phyloP scores from a whole-genome alignment of 2,329 filamentous ascomycete genomes.

The Epichloe gansuensis region DNA sequence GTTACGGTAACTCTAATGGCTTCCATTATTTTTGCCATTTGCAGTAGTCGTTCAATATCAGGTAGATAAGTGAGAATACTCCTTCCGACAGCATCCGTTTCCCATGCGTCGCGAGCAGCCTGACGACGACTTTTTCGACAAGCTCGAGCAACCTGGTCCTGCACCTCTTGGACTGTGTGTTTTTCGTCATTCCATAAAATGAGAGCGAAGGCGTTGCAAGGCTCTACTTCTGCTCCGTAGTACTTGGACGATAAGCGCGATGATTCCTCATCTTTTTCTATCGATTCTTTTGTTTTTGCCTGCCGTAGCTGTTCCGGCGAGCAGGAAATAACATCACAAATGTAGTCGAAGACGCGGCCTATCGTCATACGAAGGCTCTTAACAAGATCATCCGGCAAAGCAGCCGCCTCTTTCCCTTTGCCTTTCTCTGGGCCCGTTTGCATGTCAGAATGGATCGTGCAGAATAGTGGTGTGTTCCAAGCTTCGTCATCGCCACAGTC shows the following conservation, averaged over 20 bases:
- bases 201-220: constrained; percentile 57
- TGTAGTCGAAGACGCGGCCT: constrained; percentile 75
- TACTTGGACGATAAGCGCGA: constrained; percentile 59
- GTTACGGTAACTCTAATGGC: constrained; percentile 94
- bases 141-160: constrained; percentile 78
- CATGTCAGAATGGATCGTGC: constrained; percentile 74
- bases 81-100: constrained; percentile 79
- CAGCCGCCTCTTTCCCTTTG: constrained; percentile 45
- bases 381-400: constrained; percentile 61
- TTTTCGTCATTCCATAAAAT: constrained; percentile 98
- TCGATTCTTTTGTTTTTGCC: constrained; percentile 69
- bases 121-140: constrained; percentile 61
- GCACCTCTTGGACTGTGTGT: constrained; percentile 84
- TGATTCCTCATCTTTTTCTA: constrained; percentile 65
- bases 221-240: constrained; percentile 47
- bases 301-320: constrained; percentile 89
- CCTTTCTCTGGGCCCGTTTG: constrained; percentile 40
- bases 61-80: constrained; percentile 68
- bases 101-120: constrained; percentile 64
- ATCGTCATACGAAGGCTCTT: constrained; percentile 76
- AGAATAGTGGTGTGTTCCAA: constrained; percentile 77
- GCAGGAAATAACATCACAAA: constrained; percentile 96
- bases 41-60: constrained; percentile 60
- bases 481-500: constrained; percentile 95
- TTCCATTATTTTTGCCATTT: constrained; percentile 76